Base-by-base conservation (phyloP, 352 stramenopile genomes). In the Globisporangium okanoganense region DNA sequence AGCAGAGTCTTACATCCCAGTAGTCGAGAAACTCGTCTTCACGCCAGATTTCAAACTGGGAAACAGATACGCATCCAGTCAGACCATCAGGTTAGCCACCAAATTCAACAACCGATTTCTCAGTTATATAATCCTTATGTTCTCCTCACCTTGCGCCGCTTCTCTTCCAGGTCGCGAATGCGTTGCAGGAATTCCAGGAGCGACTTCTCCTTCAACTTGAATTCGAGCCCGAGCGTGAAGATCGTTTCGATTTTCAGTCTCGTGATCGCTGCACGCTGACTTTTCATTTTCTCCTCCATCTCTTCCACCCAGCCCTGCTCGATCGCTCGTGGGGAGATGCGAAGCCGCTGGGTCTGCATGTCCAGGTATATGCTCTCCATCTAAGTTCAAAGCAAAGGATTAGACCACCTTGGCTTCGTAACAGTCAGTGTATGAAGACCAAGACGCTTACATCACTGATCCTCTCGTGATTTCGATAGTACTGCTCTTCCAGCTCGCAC, bases 361-460 rank as follows among this genome's bases (percentile, higher is more conserved):
- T 94, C 85, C 31, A 92, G 62, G 44, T 86, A 94, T 40, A 90
- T 88, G 27, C 76, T 79, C 64, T 94, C 82, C 73, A 94, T 80
- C 80, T 92, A 54, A 33, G 10, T 16, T 40, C 1, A 61, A 44
- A 66, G 14, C n/a, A 40, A 27, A 43, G 54, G 44, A 12, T 14
- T 31, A n/a, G 20, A 2, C 1, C 10, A n/a, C 20, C 14, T 50
- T 31, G 9, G 43, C 20, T 33, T 33, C 29, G 29, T 33, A 33
- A 6, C 6, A 16, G 16, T n/a, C 36, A 7, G 36, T 12, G 18
- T 6, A 5, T n/a, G 36, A 20, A 43, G 36, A n/a, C 52, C 79
- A 31, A 43, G 35, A 1, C 29, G 7, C 49, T 14, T 74, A 91
- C 84, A 65, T 94, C 80, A 25, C 73, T 73, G 53, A 90, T 77